A percentile compares a stretch with the other conserved stretches of the same genome.
Conservation (phyloP, 1,284 basidiomycete genomes). For the Pascua guehoae region DNA sequence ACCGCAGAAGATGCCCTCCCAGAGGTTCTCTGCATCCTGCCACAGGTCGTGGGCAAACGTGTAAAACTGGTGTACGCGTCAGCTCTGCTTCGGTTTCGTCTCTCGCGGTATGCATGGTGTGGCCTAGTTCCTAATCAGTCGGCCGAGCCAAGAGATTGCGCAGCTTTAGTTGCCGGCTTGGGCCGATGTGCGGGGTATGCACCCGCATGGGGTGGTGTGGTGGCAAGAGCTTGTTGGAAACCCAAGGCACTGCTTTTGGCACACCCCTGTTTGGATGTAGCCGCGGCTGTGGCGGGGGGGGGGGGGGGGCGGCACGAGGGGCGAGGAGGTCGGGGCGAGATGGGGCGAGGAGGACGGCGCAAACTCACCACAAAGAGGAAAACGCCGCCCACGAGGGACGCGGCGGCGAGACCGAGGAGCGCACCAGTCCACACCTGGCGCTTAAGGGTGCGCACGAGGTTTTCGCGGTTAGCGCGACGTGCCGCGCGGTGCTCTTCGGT, state of each 20-base stretch:
- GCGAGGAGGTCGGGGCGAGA: background rate
- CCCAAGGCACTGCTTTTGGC: no score
- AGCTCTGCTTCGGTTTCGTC: no score
- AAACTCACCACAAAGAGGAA: conserved; percentile 49
- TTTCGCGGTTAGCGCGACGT: conserved; percentile 7
- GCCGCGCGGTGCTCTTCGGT: background rate
- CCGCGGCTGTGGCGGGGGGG: no score
- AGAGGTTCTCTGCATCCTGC: conserved; percentile 61
- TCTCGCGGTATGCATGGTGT: no score
- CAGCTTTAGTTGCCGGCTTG: no score
- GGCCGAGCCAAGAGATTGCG: no score
- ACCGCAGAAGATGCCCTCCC: conserved; percentile 68
- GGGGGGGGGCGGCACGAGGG: no score
- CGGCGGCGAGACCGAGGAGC: conserved; percentile 63
- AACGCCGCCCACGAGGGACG: conserved; percentile 60
- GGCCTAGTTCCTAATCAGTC: no score
- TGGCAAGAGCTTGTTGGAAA: no score
- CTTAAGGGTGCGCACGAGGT: conserved; percentile 27
- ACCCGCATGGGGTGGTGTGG: no score
- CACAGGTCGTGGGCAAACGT: conserved; percentile 54
- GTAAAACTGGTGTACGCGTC: conserved; percentile 42
- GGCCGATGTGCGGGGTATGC: no score
- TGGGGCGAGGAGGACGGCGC: background rate
- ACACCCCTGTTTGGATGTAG: no score
- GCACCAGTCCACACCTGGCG: conserved; percentile 72